Evolutionary conservation across 352 stramenopile species (phyloP), one percentile per base, ranked within the genome.

Genomic region (Pythium aphanidermatum): DNA sequence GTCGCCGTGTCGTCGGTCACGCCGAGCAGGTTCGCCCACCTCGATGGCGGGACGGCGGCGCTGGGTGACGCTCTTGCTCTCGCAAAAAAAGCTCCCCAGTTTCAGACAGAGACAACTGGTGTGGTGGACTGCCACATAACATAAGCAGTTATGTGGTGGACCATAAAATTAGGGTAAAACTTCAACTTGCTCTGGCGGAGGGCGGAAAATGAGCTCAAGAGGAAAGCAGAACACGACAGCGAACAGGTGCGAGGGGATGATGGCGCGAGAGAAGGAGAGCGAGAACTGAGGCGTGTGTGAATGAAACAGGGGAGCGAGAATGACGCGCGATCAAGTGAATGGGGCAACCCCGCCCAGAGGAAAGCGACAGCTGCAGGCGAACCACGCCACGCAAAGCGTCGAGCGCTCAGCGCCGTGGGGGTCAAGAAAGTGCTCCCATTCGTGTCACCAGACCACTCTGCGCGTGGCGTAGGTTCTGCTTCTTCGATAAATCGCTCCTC

Each of bases 71-170:
- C 26, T 4, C 28, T 31, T 44, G 29, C 5, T 31, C 29, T 25
- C 26, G 30, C 32, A 49, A 56, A 56, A 56, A 49, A 56, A 38
- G 23, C 48, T 56, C 48, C 48, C 47, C 19, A 46, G 26, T 46
- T n/a, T n/a, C n/a, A n/a, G n/a, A n/a, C n/a, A n/a, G n/a, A n/a
- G n/a, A n/a, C n/a, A n/a, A n/a, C n/a, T n/a, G n/a, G n/a, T n/a
- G n/a, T n/a, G n/a, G n/a, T n/a, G n/a, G n/a, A n/a, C n/a, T n/a
- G n/a, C n/a, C n/a, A n/a, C n/a, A n/a, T n/a, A n/a, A n/a, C n/a
- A n/a, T n/a, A n/a, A n/a, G n/a, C n/a, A n/a, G n/a, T n/a, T n/a
- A n/a, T n/a, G n/a, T 51, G 33, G 6, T 29, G 26, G 34, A 58
- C 50, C n/a, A 40, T 47, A 5, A 35, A 51, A 29, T 48, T 1